A percentile compares a stretch with the other conserved stretches of the same genome.
phyloP scores from a whole-genome alignment of 75 land plant species.

The Pinus albicaulis region DNA sequence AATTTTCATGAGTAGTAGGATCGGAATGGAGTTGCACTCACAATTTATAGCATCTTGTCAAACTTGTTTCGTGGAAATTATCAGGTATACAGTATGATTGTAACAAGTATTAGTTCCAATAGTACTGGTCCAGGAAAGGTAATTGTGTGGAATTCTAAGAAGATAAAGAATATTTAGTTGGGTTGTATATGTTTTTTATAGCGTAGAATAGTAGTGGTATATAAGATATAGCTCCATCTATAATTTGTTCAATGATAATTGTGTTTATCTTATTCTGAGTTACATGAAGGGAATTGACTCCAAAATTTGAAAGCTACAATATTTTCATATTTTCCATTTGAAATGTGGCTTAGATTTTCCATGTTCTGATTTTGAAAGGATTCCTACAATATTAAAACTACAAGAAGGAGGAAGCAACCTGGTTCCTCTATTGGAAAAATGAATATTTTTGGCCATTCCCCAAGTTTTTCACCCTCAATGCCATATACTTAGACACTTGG shows the following conservation, averaged over 20 bases:
- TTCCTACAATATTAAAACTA: constrained; percentile 76
- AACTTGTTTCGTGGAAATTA: constrained; percentile 80
- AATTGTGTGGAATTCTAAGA: neutral
- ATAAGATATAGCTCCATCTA: constrained; percentile 18
- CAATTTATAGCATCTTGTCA: constrained; percentile 66
- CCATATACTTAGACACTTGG: constrained; percentile 98
- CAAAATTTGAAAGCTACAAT: neutral
- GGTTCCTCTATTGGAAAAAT: constrained; percentile 94
- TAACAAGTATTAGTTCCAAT: constrained; percentile 8
- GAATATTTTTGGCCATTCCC: constrained; percentile 83
- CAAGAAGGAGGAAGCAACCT: constrained; percentile 87
- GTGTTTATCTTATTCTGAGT: constrained; percentile 1
- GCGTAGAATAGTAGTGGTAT: neutral
- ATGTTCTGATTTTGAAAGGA: constrained; percentile 32
- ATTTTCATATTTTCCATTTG: neutral
- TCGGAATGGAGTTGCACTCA: constrained; percentile 37
- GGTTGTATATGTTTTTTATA: too few relatives aligned
- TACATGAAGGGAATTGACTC: neutral
- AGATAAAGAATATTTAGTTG: too few relatives aligned
- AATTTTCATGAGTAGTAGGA: constrained; percentile 68
- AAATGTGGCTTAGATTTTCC: neutral
- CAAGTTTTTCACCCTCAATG: constrained; percentile 94
- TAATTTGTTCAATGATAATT: neutral
- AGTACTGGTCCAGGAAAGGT: constrained; percentile 11
- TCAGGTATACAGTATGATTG: constrained; percentile 49